These are phyloP conservation scores for Nicotiana tabacum DNA, from an alignment of 257 asterid species.

Conservation along the genomic window DNA sequence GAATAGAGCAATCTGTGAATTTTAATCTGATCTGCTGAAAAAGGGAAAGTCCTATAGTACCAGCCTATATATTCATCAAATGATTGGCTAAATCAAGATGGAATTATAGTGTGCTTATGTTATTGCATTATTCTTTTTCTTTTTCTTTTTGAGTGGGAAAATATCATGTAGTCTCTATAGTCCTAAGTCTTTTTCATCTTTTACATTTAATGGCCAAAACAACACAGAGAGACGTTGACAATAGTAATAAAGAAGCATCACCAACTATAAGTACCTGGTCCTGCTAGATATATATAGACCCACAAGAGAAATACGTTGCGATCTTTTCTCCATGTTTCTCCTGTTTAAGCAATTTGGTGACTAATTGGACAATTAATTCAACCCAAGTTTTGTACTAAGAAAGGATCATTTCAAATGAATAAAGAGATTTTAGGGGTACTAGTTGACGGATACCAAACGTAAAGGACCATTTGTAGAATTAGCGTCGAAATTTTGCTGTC, in stretches of 20 bases:
- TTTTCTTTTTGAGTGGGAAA: not conserved
- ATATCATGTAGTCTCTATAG: not conserved
- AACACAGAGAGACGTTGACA: not conserved
- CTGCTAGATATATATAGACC: conserved; percentile 7
- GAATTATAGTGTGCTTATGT: not conserved
- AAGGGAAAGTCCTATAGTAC: not conserved
- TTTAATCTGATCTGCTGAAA: not conserved
- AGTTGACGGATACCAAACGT: not conserved
- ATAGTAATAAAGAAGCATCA: conserved; percentile 5
- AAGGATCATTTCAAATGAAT: not conserved
- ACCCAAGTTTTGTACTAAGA: not conserved
- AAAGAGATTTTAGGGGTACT: not conserved
- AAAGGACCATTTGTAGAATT: not conserved
- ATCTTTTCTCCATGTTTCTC: not conserved
- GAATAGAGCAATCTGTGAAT: not conserved
- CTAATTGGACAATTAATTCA: not conserved
- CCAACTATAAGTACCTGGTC: not conserved
- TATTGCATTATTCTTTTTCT: not conserved
- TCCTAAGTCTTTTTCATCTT: not conserved
- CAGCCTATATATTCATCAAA: not conserved
- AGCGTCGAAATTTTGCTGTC: no score
- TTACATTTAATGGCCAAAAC: not conserved
- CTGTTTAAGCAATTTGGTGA: not conserved
- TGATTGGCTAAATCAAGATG: not conserved
- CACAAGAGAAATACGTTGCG: not conserved